Evolutionary conservation across 345 rosid species (phyloP).

Genomic region (Clausena lansium): DNA sequence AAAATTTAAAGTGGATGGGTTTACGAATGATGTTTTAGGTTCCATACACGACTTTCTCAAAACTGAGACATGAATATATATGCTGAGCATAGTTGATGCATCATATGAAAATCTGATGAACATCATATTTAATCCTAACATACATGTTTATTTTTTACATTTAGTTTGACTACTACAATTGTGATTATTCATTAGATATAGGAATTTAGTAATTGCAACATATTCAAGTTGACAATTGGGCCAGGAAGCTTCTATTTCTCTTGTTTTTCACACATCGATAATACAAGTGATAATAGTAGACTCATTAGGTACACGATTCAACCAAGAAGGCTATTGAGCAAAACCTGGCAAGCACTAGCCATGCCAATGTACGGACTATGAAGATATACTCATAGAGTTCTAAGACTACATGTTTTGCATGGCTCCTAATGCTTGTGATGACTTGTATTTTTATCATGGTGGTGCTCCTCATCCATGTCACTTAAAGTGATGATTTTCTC

Average conservation of each 20-base stretch:
- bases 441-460: conserved; percentile 77
- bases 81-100: not conserved
- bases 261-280: not conserved
- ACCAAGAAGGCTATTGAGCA: conserved; percentile 84
- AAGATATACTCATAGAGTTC: conserved; percentile 62
- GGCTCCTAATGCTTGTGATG: conserved; percentile 78
- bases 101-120: not conserved
- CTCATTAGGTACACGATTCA: conserved; percentile 68
- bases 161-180: not conserved
- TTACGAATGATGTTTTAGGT: no score
- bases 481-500: conserved; percentile 28
- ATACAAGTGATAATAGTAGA: not conserved
- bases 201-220: not conserved
- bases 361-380: conserved; percentile 60
- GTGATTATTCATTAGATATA: not conserved
- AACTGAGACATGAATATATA: not conserved
- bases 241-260: not conserved
- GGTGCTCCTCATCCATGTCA: conserved; percentile 73
- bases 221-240: not conserved
- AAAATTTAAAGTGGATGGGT: no score
- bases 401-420: conserved; percentile 81
- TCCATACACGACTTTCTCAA: no score
- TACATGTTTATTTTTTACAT: not conserved
- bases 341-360: conserved; percentile 83
- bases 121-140: not conserved